Evolutionary conservation across 1,284 basidiomycete species (phyloP).

Genomic region (Apiotrichum brassicae): DNA sequence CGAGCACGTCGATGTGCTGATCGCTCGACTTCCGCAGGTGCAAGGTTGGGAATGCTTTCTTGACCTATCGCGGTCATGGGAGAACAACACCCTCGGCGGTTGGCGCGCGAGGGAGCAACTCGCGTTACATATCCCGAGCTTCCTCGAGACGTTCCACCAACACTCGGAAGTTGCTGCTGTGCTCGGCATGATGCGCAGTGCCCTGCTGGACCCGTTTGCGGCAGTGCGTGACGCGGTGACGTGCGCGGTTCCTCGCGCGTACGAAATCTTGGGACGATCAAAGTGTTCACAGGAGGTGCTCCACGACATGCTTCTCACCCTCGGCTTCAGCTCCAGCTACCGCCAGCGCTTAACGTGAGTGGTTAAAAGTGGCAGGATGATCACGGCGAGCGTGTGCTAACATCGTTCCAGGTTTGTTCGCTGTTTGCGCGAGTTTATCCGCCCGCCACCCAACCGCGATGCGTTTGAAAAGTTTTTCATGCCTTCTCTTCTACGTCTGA

Average conservation of each 20-base stretch:
- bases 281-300: slow-evolving; percentile 43
- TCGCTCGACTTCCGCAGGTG: slow-evolving; percentile 53
- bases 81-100: slow-evolving; percentile 56
- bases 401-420: slow-evolving; percentile 59
- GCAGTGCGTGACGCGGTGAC: slow-evolving; percentile 76
- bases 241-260: slow-evolving; percentile 51
- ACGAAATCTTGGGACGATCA: slow-evolving; percentile 51
- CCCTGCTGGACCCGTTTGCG: slow-evolving; percentile 71
- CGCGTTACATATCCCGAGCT: slow-evolving; percentile 54
- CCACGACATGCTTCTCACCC: slow-evolving; percentile 54
- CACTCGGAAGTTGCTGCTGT: slow-evolving; percentile 41
- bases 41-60: slow-evolving; percentile 55
- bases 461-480: slow-evolving; percentile 59
- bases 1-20: slow-evolving; percentile 59
- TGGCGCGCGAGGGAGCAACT: slow-evolving; percentile 79
- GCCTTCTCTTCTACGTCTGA: slow-evolving; percentile 56
- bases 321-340: slow-evolving; percentile 57
- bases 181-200: slow-evolving; percentile 55
- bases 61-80: slow-evolving; percentile 59
- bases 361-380: slow-evolving; percentile 49
- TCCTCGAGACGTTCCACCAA: slow-evolving; percentile 46
- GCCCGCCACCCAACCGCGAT: slow-evolving; percentile 45
- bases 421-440: slow-evolving; percentile 61
- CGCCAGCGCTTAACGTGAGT: slow-evolving; percentile 71
- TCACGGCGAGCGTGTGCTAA: too few species aligned